Percentiles rank a stretch among this genome's conserved stretches.
Conservation (phyloP, 2,329 filamentous ascomycete genomes). For the Aaosphaeria arxii region DNA sequence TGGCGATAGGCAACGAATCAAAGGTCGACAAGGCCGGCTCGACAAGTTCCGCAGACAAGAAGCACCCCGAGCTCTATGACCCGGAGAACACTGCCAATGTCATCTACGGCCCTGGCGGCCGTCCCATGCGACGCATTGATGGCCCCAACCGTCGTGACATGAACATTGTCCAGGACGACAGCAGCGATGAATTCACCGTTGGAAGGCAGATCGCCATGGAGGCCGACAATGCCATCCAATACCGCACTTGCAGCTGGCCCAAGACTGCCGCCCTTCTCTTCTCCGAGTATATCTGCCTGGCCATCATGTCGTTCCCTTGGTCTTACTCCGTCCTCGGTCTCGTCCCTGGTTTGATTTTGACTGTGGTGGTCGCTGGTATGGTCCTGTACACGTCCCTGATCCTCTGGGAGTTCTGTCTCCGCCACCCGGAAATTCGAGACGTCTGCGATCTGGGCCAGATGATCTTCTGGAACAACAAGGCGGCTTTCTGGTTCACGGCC, state of each 20-base stretch:
- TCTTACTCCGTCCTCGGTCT: slow-evolving; percentile 86
- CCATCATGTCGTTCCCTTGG: slow-evolving; percentile 94
- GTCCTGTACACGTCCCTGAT: slow-evolving; percentile 81
- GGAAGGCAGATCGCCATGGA: slow-evolving; percentile 74
- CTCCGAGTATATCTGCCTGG: slow-evolving; percentile 90
- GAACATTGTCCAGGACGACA: slow-evolving; percentile 25
- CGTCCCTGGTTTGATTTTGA: slow-evolving; percentile 82
- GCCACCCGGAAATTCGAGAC: slow-evolving; percentile 87
- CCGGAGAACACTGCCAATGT: slow-evolving; percentile 25
- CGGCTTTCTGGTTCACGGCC: slow-evolving; percentile 66
- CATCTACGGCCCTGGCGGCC: slow-evolving; percentile 14
- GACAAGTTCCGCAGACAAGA: slow-evolving; percentile 8
- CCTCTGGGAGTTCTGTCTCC: slow-evolving; percentile 78
- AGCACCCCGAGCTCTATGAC: slow-evolving; percentile 20
- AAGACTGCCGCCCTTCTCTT: slow-evolving; percentile 92
- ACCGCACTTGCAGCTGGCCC: slow-evolving; percentile 90
- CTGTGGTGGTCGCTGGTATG: slow-evolving; percentile 69
- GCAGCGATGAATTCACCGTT: slow-evolving; percentile 44
- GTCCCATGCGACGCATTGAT: slow-evolving; percentile 43
- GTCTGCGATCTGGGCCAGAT: slow-evolving; percentile 95
- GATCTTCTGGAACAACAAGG: slow-evolving; percentile 81
- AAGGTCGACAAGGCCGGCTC: slow-evolving; percentile 12
- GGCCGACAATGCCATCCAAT: slow-evolving; percentile 77
- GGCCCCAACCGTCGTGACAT: slow-evolving; percentile 19
- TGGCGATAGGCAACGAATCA: slow-evolving; percentile 45